Percentiles rank a stretch among this genome's conserved stretches.
These are phyloP conservation scores for Penicillium brevicompactum DNA, from an alignment of 2,329 filamentous ascomycete species.

Conservation along the genomic window DNA sequence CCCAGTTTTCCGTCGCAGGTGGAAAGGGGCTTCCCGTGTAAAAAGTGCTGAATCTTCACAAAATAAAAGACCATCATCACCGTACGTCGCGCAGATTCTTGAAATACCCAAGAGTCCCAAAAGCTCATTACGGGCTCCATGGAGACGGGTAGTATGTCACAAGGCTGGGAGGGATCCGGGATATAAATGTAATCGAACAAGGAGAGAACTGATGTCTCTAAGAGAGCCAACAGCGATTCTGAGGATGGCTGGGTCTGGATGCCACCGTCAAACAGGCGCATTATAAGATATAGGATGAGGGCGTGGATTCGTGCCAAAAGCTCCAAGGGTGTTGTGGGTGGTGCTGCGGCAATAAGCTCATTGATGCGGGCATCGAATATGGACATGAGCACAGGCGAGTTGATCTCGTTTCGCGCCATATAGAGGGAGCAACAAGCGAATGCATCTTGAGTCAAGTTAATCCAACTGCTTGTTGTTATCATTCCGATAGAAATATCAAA, in stretches of 20 bases:
- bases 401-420: conserved; percentile 52
- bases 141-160: conserved; percentile 28
- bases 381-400: conserved; percentile 52
- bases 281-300: conserved; percentile 53
- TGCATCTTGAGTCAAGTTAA: conserved; percentile 46
- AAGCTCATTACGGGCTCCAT: conserved; percentile 47
- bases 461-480: not conserved
- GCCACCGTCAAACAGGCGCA: conserved; percentile 55
- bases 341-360: conserved; percentile 45
- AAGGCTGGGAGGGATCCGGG: conserved; percentile 14
- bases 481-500: conserved; percentile 18
- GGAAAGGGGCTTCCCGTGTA: conserved; percentile 17
- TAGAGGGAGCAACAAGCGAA: conserved; percentile 58
- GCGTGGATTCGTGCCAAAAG: conserved; percentile 51
- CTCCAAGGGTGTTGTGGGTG: conserved; percentile 25
- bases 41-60: conserved; percentile 19
- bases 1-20: conserved; percentile 31
- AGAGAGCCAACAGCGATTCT: conserved; percentile 35
- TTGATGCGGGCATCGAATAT: conserved; percentile 50
- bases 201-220: conserved; percentile 23
- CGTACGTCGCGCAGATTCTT: conserved; percentile 58
- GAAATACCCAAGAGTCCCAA: conserved; percentile 56
- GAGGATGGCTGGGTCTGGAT: conserved; percentile 42
- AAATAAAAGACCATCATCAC: conserved; percentile 54
- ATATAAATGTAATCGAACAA: conserved; percentile 23